Evolutionary conservation across 1,139 yeast genomes (phyloP).

Genomic region (Lodderomyces pseudojiufengensis): DNA sequence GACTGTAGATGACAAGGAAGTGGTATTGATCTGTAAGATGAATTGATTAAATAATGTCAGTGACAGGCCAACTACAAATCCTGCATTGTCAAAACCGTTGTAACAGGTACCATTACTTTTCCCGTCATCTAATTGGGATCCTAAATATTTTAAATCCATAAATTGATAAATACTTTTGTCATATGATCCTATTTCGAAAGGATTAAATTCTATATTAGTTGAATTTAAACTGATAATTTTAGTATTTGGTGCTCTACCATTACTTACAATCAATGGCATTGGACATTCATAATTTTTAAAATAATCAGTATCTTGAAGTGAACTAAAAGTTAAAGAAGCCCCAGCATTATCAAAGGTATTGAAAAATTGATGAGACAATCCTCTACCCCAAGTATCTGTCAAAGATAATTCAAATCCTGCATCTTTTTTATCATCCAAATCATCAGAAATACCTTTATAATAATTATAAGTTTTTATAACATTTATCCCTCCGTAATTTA

Average conservation of each 20-base stretch:
- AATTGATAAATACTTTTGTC: conserved; percentile 72
- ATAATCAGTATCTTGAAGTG: conserved; percentile 48
- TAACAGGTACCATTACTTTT: conserved; percentile 42
- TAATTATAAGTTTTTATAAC: conserved; percentile 53
- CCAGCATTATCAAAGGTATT: conserved; percentile 52
- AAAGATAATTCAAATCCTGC: conserved; percentile 78
- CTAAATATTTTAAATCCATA: conserved; percentile 66
- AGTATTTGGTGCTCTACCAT: conserved; percentile 73
- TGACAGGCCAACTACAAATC: conserved; percentile 77
- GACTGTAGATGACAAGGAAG: conserved; percentile 47
- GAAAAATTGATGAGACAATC: conserved; percentile 74
- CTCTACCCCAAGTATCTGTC: conserved; percentile 95
- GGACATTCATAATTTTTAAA: conserved; percentile 69
- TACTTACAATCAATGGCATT: conserved; percentile 75
- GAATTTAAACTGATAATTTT: conserved; percentile 57
- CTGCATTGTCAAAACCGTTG: conserved; percentile 79
- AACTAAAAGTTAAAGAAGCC: conserved; percentile 63
- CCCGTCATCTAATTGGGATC: conserved; percentile 64
- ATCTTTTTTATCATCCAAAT: conserved; percentile 54
- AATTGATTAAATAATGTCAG: conserved; percentile 79
- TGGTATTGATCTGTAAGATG: conserved; percentile 57
- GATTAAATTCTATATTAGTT: conserved; percentile 74
- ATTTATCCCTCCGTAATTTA: conserved; percentile 70
- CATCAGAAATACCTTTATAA: conserved; percentile 52
- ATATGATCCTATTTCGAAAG: conserved; percentile 88